Base-by-base conservation (phyloP, 2,329 filamentous ascomycete species). In the Hypoxylon sp. region DNA sequence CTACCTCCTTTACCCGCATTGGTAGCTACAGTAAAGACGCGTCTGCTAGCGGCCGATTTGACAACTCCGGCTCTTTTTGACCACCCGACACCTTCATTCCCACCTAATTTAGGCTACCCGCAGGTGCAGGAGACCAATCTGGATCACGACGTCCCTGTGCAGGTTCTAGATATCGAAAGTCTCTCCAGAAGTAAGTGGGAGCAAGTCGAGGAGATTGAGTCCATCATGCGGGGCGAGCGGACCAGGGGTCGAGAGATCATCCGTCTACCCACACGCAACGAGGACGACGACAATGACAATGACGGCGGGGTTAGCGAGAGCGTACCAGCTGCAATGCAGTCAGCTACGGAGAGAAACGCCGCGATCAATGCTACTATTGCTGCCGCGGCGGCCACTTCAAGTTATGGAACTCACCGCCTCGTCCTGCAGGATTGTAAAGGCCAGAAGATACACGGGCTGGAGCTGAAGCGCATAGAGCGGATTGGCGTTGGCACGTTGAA, bases 151-250 rank as follows among this genome's bases (percentile, higher is more conserved):
- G 84, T 95, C 0, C 84, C 91, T 2, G 90, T 96, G 0, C 96
- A 98, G 79, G 87, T 98, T 0, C 82, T 97, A 1, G 94, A 97
- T 73, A 84, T 98, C 6, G 91, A 97, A 76, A 94, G 98, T 76
- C 86, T 98, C 19, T 87, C 90, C 1, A 85, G 87, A 57, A 93
- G 91, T 73, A 87, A 91, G 56, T 97, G 94, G 93, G 91, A 93
- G 70, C 93, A 98, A 79, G 87, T 97, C 32, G 93, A 98, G 78
- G 89, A 90, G 34, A 88, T 96, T 5, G 92, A 95, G 78, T 87
- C 89, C 46, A 83, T 89, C 48, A 89, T 91, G 74, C 85, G 91
- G 11, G 93, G 93, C 0, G 92, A 95, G 80, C 87, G 84, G 70
- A 93, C 86, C 0, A 87, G 89, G 43, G 96, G 96, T 0, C 82